Evolutionary conservation across 768 basidiomycete species (phyloP).

Genomic region (Leccinellum albellum): DNA sequence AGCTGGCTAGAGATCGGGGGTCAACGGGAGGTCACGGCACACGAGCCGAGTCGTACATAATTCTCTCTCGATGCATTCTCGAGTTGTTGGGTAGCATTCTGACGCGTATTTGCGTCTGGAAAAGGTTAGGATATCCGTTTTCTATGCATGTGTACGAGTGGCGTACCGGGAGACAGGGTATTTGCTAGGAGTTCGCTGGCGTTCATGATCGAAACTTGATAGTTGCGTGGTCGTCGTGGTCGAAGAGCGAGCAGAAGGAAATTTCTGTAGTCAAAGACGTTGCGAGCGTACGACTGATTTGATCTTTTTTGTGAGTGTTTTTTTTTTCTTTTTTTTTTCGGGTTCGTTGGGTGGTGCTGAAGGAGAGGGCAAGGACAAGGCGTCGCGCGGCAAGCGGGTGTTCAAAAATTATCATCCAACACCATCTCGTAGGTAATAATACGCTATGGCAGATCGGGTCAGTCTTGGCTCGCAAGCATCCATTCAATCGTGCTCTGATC

Average conservation of each 20-base stretch:
- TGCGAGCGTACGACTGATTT: constrained; percentile 8
- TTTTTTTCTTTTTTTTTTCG: constrained; percentile 6
- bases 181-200: constrained; percentile 88
- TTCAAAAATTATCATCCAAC: constrained; percentile 27
- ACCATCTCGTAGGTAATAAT: constrained; percentile 13
- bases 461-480: background rate
- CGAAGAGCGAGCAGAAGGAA: constrained; percentile 12
- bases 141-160: constrained; percentile 25
- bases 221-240: constrained; percentile 20
- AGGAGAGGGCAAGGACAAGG: constrained; percentile 18
- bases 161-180: constrained; percentile 84
- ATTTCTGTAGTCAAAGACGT: constrained; percentile 10
- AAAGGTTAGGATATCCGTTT: constrained; percentile 27
- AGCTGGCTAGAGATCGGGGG: constrained; percentile 57
- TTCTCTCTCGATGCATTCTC: constrained; percentile 83
- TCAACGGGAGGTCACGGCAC: constrained; percentile 6
- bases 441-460: constrained; percentile 32
- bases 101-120: constrained; percentile 84
- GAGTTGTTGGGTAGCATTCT: constrained; percentile 86
- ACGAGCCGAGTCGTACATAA: constrained; percentile 61
- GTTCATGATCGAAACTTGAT: constrained; percentile 62
- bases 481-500: constrained; percentile 14
- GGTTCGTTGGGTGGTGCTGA: constrained; percentile 13
- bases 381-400: constrained; percentile 34
- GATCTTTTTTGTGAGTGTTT: constrained; percentile 9